Percentiles rank a stretch among this genome's conserved stretches.
Evolutionary conservation across 139 green algal genomes (phyloP).

Genomic region (Tetradesmus obliquus): DNA sequence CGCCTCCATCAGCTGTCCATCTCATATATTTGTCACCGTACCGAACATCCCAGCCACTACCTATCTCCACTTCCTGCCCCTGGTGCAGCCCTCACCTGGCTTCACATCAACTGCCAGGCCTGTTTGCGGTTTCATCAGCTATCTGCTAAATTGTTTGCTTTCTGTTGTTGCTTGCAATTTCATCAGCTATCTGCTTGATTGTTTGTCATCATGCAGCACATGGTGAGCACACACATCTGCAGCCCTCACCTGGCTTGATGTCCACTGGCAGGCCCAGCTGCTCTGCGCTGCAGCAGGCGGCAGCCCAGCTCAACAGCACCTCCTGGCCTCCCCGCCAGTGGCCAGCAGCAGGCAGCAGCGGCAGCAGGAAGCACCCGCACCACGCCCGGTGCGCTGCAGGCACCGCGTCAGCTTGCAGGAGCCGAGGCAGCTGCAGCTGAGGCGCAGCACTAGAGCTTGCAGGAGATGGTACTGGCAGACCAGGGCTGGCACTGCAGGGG

Average conservation of each 20-base stretch:
- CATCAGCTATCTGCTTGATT: too few species aligned
- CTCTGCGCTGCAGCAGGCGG: background rate
- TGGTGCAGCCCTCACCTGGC: too few species aligned
- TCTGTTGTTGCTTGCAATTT: too few species aligned
- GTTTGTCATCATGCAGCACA: background rate
- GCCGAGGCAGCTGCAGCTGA: slow-evolving; percentile 5
- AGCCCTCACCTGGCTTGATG: background rate
- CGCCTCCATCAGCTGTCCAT: too few species aligned
- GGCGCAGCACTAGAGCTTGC: background rate
- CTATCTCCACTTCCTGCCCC: too few species aligned
- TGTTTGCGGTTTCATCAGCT: too few species aligned
- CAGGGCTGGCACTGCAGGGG: background rate
- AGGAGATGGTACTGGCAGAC: background rate
- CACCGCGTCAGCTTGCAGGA: background rate
- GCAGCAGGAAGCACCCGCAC: background rate
- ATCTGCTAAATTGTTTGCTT: too few species aligned
- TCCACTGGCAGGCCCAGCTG: background rate
- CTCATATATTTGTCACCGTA: too few species aligned
- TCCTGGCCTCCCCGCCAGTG: background rate
- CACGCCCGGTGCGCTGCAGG: background rate
- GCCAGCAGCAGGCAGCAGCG: background rate
- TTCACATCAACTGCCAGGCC: too few species aligned
- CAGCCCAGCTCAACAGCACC: slow-evolving; percentile 13
- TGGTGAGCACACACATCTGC: background rate
- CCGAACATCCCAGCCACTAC: too few species aligned